Evolutionary conservation across 805 yeast species (phyloP), one percentile per base, ranked within the genome.

Genomic region (Jamesozyma rosinii): DNA sequence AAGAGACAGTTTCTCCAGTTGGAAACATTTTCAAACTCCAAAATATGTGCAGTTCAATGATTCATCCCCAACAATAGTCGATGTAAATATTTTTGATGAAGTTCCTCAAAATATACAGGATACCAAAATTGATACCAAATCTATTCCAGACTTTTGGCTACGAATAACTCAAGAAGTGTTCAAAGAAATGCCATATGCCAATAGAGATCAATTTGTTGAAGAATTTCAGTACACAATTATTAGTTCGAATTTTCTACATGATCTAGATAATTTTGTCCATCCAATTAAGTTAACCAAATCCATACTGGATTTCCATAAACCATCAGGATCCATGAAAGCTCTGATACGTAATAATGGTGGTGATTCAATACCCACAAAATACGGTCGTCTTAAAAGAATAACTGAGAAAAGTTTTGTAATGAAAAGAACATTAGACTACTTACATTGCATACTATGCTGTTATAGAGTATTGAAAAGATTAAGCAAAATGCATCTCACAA

Each of bases 161-260:
- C 13, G 24, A 18, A 24, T 41, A 15, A 36, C 31, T 17, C 5
- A 30, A 5, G 15, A 14, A 14, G 38, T 58, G 21, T 51, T 50
- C 41, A 36, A 41, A 20, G 40, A 46, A 30, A 4, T 39, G 3
- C 51, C 55, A 13, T 47, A 32, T 33, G 40, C 30, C 9, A n/a
- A 27, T 4, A 35, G 48, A 26, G 46, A 46, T 22, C 49, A 47
- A 27, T 76, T 75, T 49, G 48, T 65, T 22, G 81, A 77, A 44
- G 75, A 75, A 48, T 73, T 75, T 48, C 67, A 75, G 37, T 77
- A 75, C 52, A 55, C 65, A 3, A 54, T 76, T 2, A 67, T 76
- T 5, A 68, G 77, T 3, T 72, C 77, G 6, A 72, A 69, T 42
- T 57, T 76, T 17, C 53, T 76, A 29, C 71, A 70, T 43, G 71